Evolutionary conservation across 495 filamentous ascomycete genomes (phyloP).

Genomic region (Talaromyces proteolyticus): DNA sequence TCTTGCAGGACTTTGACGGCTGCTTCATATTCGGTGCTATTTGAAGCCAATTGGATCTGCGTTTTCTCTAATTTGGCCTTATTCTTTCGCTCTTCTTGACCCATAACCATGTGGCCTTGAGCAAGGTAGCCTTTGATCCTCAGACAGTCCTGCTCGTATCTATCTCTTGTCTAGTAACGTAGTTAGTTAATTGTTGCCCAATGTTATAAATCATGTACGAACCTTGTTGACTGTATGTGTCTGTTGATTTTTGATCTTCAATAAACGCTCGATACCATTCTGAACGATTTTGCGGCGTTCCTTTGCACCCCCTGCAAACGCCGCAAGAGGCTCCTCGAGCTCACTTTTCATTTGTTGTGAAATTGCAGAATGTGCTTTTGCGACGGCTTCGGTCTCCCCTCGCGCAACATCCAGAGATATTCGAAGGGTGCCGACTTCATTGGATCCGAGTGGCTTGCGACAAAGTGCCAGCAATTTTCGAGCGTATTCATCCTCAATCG

Average conservation of each 20-base stretch:
- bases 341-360: constrained; percentile 93
- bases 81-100: constrained; percentile 97
- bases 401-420: constrained; percentile 80
- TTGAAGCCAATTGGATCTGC: constrained; percentile 84
- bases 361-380: constrained; percentile 84
- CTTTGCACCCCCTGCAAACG: constrained; percentile 90
- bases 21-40: constrained; percentile 88
- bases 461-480: constrained; percentile 81
- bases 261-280: constrained; percentile 81
- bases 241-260: constrained; percentile 89
- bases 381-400: constrained; percentile 90
- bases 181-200: constrained; percentile 1
- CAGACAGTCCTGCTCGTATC: constrained; percentile 93
- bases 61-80: constrained; percentile 99
- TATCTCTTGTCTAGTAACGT: constrained; percentile 66
- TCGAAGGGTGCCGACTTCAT: constrained; percentile 77
- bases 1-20: constrained; percentile 92
- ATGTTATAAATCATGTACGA: constrained; percentile 10
- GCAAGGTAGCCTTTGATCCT: constrained; percentile 98
- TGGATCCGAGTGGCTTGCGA: constrained; percentile 85
- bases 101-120: constrained; percentile 99
- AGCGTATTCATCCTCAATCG: constrained; percentile 98
- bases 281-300: constrained; percentile 96
- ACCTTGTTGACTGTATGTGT: constrained; percentile 90
- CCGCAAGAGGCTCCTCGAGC: constrained; percentile 88